Conservation (phyloP, 2,329 filamentous ascomycete genomes). For the Lasiodiplodia sp. region DNA sequence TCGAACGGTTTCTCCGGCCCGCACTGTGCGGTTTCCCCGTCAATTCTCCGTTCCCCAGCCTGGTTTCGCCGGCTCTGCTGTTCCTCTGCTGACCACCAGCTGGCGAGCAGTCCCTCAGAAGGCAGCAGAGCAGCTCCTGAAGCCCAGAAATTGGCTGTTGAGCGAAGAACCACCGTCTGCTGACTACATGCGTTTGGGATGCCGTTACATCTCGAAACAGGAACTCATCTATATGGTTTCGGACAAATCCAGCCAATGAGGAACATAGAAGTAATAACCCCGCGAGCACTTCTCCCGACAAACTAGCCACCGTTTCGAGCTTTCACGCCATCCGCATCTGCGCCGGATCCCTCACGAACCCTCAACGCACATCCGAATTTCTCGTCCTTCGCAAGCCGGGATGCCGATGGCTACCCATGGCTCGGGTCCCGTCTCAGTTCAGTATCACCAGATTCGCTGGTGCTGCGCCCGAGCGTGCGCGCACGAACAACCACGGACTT, state of each 20-base stretch:
- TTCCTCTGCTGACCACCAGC: neutral
- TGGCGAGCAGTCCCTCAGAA: neutral
- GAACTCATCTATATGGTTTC: neutral
- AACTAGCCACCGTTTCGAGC: neutral
- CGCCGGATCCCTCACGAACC: neutral
- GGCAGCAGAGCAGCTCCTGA: neutral
- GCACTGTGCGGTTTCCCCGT: neutral
- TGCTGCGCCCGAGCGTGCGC: neutral
- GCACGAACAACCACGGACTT: neutral
- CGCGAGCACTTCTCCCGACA: neutral
- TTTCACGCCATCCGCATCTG: neutral
- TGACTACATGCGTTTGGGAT: neutral
- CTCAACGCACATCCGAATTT: neutral
- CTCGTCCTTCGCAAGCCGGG: neutral
- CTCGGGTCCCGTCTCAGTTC: neutral
- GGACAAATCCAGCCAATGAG: neutral
- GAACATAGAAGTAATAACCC: neutral
- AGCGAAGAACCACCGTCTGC: neutral
- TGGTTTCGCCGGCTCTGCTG: conserved; percentile 10
- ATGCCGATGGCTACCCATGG: neutral
- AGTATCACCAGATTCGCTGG: neutral
- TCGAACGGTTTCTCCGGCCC: conserved; percentile 13
- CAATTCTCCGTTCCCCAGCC: neutral
- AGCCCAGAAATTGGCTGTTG: neutral
- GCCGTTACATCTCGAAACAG: neutral